Evolutionary conservation across 768 basidiomycete genomes (phyloP), one percentile per base, ranked within the genome.

Genomic region (Amanita subjunquillea): DNA sequence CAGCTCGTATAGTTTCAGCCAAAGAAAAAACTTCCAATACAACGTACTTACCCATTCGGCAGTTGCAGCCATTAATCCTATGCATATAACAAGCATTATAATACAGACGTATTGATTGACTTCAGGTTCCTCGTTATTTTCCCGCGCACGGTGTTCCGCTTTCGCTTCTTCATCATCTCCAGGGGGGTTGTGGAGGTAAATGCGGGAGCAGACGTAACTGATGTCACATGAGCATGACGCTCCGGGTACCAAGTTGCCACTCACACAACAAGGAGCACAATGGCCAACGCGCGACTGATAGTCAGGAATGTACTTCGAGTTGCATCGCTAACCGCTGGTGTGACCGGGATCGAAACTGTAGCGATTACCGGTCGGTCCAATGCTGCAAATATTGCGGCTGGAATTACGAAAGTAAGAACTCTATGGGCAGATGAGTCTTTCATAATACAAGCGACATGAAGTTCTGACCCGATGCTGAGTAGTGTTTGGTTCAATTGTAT

Each of bases 131-230:
- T 72, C 64, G 53, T 65, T 69, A 29, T 79, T 61, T 8, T 71
- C 71, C 29, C 63, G 61, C 17, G 79, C 76, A 67, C 4, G 68
- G 60, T 9, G 59, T 58, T 15, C 78, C 65, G 20, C 67, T 69
- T 53, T 78, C 74, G 25, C 71, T 1, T 79, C 72, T 37, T 45
- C 42, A 15, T 45, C 51, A 10, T 53, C 43, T 20, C 83, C 83
- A 0, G 85, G 85, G 2, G 85, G 85, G 59, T 86, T 76, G 63
- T 84, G 80, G 37, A 86, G 64, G 66, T 78, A 89, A 25, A 88
- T 71, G 9, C 85, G 77, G 10, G 85, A 86, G 54, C 67, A 72
- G 34, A 87, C 61, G 58, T 89, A 87, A 12, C 85, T 83, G 52
- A 8, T 42, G 43, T 27, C 17, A 6, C 23, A 32, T 44, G 22